Conservation (phyloP, 441 rosid species). For the Jatropha podagrica region DNA sequence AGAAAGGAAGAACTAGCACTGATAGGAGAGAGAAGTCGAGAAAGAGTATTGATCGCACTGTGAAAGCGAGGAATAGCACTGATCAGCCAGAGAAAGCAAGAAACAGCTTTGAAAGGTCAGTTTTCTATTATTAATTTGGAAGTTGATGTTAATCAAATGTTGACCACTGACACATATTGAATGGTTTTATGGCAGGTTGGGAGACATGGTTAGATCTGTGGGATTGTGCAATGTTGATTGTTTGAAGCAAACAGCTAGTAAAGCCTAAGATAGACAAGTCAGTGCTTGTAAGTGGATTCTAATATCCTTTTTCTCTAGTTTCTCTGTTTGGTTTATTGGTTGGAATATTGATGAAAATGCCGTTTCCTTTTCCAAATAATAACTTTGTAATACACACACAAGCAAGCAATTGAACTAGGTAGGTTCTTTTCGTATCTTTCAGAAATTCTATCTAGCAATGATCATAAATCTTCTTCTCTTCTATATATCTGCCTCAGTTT, state of each 20-base stretch:
- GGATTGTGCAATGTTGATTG: slow-evolving; percentile 91
- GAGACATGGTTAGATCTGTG: slow-evolving; percentile 87
- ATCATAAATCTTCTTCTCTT: not conserved
- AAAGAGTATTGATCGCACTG: slow-evolving; percentile 47
- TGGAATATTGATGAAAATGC: not conserved
- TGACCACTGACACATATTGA: not conserved
- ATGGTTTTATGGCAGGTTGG: slow-evolving; percentile 52
- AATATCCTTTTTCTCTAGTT: not conserved
- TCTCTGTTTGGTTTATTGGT: slow-evolving; percentile 10
- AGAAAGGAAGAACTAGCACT: slow-evolving; percentile 50
- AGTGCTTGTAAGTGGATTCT: not conserved
- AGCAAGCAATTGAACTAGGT: not conserved
- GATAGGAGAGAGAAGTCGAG: slow-evolving; percentile 59
- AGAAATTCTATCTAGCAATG: not conserved
- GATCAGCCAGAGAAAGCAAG: slow-evolving; percentile 68
- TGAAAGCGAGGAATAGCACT: slow-evolving; percentile 48
- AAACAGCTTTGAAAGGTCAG: slow-evolving; percentile 85
- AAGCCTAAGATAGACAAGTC: slow-evolving; percentile 32
- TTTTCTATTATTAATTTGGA: not conserved
- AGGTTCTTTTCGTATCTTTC: not conserved
- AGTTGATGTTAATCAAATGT: not conserved
- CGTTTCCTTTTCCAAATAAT: not conserved
- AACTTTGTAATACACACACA: not conserved
- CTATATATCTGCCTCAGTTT: too few species aligned
- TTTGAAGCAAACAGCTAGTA: slow-evolving; percentile 64